Percentiles rank a stretch among this genome's conserved stretches.
Conservation (phyloP, 441 rosid genomes). For the Iberis amara region DNA sequence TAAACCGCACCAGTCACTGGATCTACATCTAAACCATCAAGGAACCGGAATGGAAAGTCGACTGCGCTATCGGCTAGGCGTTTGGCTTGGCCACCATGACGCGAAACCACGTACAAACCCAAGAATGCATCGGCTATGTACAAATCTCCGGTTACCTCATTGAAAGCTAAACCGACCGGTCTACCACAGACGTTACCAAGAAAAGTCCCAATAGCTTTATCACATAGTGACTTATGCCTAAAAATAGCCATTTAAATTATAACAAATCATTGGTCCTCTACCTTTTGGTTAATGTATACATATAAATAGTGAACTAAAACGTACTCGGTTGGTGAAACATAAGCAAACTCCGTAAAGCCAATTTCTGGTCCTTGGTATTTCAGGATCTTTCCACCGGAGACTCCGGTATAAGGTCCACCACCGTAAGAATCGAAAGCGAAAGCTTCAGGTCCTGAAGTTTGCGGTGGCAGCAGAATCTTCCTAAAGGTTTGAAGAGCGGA, state of each 20-base stretch:
- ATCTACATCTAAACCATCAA: slow-evolving; percentile 43
- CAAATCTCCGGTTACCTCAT: slow-evolving; percentile 32
- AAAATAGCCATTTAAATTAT: not conserved
- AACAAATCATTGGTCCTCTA: too few species aligned
- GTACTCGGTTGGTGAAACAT: slow-evolving; percentile 16
- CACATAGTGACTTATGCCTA: slow-evolving; percentile 27
- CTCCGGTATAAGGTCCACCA: slow-evolving; percentile 32
- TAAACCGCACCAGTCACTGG: slow-evolving; percentile 36
- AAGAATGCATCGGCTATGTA: slow-evolving; percentile 50
- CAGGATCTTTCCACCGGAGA: slow-evolving; percentile 29
- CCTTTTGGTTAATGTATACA: not conserved
- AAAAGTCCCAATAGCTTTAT: slow-evolving; percentile 18
- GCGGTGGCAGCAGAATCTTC: slow-evolving; percentile 20
- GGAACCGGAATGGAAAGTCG: slow-evolving; percentile 31
- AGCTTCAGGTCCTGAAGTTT: slow-evolving; percentile 23
- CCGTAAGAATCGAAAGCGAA: slow-evolving; percentile 28
- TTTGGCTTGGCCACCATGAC: slow-evolving; percentile 36
- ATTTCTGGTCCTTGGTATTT: slow-evolving; percentile 28
- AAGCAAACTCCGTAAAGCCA: slow-evolving; percentile 27
- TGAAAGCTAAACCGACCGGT: slow-evolving; percentile 46
- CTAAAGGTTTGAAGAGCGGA: slow-evolving; percentile 19
- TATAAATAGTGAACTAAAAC: slow-evolving; percentile 4
- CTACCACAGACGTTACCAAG: slow-evolving; percentile 42
- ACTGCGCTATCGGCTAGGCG: slow-evolving; percentile 27
- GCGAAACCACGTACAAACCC: slow-evolving; percentile 42